Percentiles rank a stretch among this genome's conserved stretches.
These are phyloP conservation scores for Vitis rupestris DNA, from an alignment of 164 flowering plant genomes.

Conservation along the genomic window DNA sequence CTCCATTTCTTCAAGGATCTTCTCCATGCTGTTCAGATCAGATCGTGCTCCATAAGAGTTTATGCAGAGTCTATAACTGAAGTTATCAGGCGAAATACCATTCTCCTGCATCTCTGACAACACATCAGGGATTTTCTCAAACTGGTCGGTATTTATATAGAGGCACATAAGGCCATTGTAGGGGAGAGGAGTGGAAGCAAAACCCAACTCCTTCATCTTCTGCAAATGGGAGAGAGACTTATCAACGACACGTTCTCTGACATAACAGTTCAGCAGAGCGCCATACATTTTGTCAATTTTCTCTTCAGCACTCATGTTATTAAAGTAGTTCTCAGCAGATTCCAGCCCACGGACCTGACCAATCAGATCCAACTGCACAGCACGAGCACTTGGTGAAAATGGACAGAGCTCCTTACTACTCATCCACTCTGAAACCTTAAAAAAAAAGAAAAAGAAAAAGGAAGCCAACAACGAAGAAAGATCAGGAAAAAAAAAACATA, in stretches of 20 bases:
- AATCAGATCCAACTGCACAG: constrained; percentile 43
- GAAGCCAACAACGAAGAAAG: background rate
- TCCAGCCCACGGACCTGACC: constrained; percentile 40
- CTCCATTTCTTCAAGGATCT: constrained; percentile 39
- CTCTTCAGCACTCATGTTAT: constrained; percentile 19
- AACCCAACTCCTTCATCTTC: constrained; percentile 44
- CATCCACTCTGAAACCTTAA: constrained; percentile 51
- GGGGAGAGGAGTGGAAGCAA: constrained; percentile 18
- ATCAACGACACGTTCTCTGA: constrained; percentile 35
- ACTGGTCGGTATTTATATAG: constrained; percentile 27
- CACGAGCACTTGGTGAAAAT: constrained; percentile 26
- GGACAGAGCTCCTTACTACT: constrained; percentile 12
- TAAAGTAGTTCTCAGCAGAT: constrained; percentile 46
- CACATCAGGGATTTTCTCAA: constrained; percentile 39
- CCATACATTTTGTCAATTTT: constrained; percentile 35
- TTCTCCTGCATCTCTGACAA: constrained; percentile 41
- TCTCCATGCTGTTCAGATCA: constrained; percentile 37
- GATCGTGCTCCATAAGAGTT: constrained; percentile 31
- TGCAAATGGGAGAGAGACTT: constrained; percentile 41
- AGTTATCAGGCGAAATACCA: constrained; percentile 34
- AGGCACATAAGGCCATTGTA: constrained; percentile 48
- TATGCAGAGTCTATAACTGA: constrained; percentile 47
- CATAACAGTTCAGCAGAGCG: constrained; percentile 47
- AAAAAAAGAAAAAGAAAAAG: background rate
- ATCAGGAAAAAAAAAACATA: background rate